These are phyloP conservation scores for Anthostomella pinea DNA, from an alignment of 2,329 filamentous ascomycete genomes.

Conservation along the genomic window DNA sequence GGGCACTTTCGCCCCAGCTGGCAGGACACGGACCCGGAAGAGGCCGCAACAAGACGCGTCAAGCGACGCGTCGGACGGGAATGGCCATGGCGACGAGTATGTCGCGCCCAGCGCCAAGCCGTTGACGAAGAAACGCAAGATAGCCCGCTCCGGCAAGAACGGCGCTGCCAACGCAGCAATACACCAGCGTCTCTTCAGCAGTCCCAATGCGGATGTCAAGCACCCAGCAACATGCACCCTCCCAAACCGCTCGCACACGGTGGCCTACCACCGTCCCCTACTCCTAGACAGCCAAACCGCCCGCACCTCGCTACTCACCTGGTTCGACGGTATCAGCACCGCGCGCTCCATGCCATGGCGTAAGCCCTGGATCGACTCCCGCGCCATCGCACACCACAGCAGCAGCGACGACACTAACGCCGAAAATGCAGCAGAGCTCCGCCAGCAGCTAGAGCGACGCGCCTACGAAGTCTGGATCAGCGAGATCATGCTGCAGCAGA, in stretches of 20 bases:
- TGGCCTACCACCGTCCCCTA: slow-evolving; percentile 49
- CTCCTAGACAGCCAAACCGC: slow-evolving; percentile 40
- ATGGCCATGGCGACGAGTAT: slow-evolving; percentile 17
- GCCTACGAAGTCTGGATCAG: slow-evolving; percentile 67
- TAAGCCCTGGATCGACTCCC: slow-evolving; percentile 55
- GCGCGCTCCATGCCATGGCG: slow-evolving; percentile 58
- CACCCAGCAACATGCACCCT: slow-evolving; percentile 16
- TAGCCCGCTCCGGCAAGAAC: slow-evolving; percentile 10
- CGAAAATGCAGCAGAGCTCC: slow-evolving; percentile 32
- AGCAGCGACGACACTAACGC: slow-evolving; percentile 19
- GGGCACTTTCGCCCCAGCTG: background rate
- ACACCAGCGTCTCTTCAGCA: slow-evolving; percentile 23
- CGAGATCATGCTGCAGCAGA: slow-evolving; percentile 67
- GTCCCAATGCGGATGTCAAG: background rate
- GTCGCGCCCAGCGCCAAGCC: slow-evolving; percentile 6
- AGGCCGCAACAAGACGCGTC: slow-evolving; percentile 10
- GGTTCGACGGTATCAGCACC: slow-evolving; percentile 49
- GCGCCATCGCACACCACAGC: background rate
- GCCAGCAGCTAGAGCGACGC: slow-evolving; percentile 45
- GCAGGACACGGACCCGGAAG: slow-evolving; percentile 13
- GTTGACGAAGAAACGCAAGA: slow-evolving; percentile 21
- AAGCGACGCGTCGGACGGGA: slow-evolving; percentile 15
- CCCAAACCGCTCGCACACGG: slow-evolving; percentile 33
- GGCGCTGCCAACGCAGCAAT: slow-evolving; percentile 10
- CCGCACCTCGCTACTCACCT: slow-evolving; percentile 42